phyloP scores from a whole-genome alignment of 2,329 filamentous ascomycete species.

The Truncatella angustata region DNA sequence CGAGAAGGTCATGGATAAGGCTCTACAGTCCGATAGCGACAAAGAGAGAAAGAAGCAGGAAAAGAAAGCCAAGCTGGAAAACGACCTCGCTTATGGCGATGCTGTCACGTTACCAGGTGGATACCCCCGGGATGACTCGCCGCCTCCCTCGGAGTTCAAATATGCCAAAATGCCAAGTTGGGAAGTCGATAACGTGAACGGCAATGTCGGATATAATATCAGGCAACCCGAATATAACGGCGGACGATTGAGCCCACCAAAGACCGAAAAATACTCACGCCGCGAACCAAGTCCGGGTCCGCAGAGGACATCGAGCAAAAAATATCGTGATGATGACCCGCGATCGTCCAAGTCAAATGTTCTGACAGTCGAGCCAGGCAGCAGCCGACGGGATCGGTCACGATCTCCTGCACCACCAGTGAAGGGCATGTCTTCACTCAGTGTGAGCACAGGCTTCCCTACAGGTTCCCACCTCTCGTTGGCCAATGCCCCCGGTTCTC shows the following conservation, averaged over 20 bases:
- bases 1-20: slow-evolving; percentile 18
- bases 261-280: slow-evolving; percentile 13
- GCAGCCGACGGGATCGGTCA: slow-evolving; percentile 37
- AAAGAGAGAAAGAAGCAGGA: slow-evolving; percentile 30
- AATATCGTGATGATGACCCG: slow-evolving; percentile 34
- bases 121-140: slow-evolving; percentile 21
- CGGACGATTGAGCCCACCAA: not conserved
- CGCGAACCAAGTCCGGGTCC: slow-evolving; percentile 23
- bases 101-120: slow-evolving; percentile 13
- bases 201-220: slow-evolving; percentile 31
- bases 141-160: slow-evolving; percentile 21
- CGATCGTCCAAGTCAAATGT: slow-evolving; percentile 37
- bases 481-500: slow-evolving; percentile 69
- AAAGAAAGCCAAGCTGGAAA: slow-evolving; percentile 36
- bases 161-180: slow-evolving; percentile 34
- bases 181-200: slow-evolving; percentile 37
- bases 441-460: slow-evolving; percentile 46
- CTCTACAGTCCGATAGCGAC: slow-evolving; percentile 27
- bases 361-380: slow-evolving; percentile 39
- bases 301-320: slow-evolving; percentile 21
- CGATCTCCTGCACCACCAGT: slow-evolving; percentile 49
- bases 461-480: slow-evolving; percentile 40
- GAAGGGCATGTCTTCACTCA: slow-evolving; percentile 51
- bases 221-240: slow-evolving; percentile 22
- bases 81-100: slow-evolving; percentile 51